Base-by-base conservation (phyloP, 768 basidiomycete genomes). In the Termitomyces sp. region DNA sequence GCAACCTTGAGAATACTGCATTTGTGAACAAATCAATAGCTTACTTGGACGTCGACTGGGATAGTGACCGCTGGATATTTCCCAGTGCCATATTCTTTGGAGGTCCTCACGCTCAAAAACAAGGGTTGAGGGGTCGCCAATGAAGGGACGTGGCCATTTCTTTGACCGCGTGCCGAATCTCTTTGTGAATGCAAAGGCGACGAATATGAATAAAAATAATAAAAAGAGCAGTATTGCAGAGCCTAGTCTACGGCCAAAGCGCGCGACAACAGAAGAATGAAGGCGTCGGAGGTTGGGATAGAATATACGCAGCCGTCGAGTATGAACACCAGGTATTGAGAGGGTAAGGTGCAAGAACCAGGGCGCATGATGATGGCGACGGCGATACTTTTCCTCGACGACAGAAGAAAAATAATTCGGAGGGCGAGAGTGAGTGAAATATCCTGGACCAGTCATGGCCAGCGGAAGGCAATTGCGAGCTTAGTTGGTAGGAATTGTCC, bases 51-150 rank as follows among this genome's bases (percentile, higher is more conserved):
- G 80, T 53, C 82, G 79, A 72, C 91, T 95, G 9, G 96, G 96
- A 76, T 94, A 94, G 73, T 97, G 95, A 1, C 97, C 97, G 60
- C 92, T 91, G 32, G 84, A 76, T 56, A 98, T 82, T 73, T 99
- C 96, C 95, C 95, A 98, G 59, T 86, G 78, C 95, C 95, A 98
- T 71, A 99, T 91, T 56, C 87, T 80, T 65, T 89, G 90, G 41
- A 97, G 68, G 66, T 98, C 94, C 56, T 89, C 84, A 47, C 86
- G 78, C 56, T 78, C 77, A 66, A 82, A 93, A 35, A 94, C 83
- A 29, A 94, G 79, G 9, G 92, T 92, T 25, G 88, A 76, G 16
- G 84, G 77, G 45, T 87, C 84, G 40, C 77, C 77, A 17, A 75
- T 70, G 46, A 83, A 78, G 17, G 79, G 76, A 37, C 79, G 72